Base-by-base conservation (phyloP, 2,329 filamentous ascomycete genomes). In the Aspergillus viridinutans region DNA sequence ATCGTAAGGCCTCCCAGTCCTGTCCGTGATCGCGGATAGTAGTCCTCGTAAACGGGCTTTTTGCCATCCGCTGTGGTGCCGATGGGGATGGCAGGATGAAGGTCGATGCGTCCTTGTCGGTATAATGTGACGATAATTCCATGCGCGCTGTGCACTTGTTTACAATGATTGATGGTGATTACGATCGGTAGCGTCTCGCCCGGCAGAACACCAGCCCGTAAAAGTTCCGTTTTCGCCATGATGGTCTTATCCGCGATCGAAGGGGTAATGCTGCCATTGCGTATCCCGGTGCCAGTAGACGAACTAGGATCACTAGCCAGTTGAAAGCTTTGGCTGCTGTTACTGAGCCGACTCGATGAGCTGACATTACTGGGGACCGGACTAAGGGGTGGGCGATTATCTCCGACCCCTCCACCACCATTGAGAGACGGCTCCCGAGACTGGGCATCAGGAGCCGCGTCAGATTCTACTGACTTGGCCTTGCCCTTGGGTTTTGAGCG, bases 111-210 rank as follows among this genome's bases (percentile, higher is more conserved):
- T 25, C 92, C 92, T 72, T 96, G 90, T 48, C 94, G 86, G 71
- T 95, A 97, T 8, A 99, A 79, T 1, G 94, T 97, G 49, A 96
- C 85, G 59, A 97, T 94, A 50, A 97, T 89, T 7, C 94, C 93
- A 64, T 93, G 90, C 76, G 96, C 82, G 70, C 92, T 97, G 76
- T 93, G 91, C 68, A 97, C 85, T 57, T 87, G 84, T 72, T 95
- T 96, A 58, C 89, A 93, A 71, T 97, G 94, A 61, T 91, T 88
- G 58, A 99, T 87, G 0, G 83, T 86, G 53, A 97, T 87, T 66
- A 85, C 88, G 54, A 97, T 83, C 0, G 90, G 86, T 47, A 97
- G 80, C 25, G 84, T 84, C 65, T 97, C 94, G 17, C 94, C 94
- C 0, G 92, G 87, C 14, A 97, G 79, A 69, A 89, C 95, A 20